phyloP scores from a whole-genome alignment of 306 rosid species.

The Castanea sativa region DNA sequence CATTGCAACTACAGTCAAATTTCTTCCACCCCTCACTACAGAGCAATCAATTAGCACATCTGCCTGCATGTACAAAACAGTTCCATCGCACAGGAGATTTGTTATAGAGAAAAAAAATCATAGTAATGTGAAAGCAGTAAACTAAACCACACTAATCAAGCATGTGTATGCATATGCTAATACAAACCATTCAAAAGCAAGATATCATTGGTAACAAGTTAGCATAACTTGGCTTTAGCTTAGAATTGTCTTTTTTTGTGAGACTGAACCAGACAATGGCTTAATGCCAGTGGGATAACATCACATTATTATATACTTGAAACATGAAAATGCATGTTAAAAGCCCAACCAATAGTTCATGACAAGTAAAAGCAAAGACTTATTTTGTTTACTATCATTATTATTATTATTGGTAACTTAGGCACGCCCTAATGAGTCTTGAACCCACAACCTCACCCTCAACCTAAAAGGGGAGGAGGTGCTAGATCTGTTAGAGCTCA shows the following conservation, averaged over 20 bases:
- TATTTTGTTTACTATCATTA: too few relatives aligned
- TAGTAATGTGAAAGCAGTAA: not conserved
- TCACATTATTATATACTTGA: not conserved
- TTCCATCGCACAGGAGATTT: not conserved
- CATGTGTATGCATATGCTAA: not conserved
- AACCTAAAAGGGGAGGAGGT: too few relatives aligned
- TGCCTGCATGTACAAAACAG: constrained; percentile 40
- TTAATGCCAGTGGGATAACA: not conserved
- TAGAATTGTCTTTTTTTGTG: not conserved
- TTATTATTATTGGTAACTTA: too few relatives aligned
- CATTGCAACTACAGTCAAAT: constrained; percentile 51
- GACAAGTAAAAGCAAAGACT: not conserved
- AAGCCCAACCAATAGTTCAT: not conserved
- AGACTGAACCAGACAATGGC: not conserved
- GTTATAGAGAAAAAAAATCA: not conserved
- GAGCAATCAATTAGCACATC: constrained; percentile 61
- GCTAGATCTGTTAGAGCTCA: too few relatives aligned
- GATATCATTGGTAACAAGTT: not conserved
- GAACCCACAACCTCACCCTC: too few relatives aligned
- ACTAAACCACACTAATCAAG: not conserved
- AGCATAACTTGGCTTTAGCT: not conserved
- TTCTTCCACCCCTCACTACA: constrained; percentile 75
- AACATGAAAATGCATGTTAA: not conserved
- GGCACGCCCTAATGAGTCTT: too few relatives aligned
- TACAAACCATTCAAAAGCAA: not conserved